Evolutionary conservation across 331 rosid genomes (phyloP), one percentile per base, ranked within the genome.

Genomic region (Quercus lobata): DNA sequence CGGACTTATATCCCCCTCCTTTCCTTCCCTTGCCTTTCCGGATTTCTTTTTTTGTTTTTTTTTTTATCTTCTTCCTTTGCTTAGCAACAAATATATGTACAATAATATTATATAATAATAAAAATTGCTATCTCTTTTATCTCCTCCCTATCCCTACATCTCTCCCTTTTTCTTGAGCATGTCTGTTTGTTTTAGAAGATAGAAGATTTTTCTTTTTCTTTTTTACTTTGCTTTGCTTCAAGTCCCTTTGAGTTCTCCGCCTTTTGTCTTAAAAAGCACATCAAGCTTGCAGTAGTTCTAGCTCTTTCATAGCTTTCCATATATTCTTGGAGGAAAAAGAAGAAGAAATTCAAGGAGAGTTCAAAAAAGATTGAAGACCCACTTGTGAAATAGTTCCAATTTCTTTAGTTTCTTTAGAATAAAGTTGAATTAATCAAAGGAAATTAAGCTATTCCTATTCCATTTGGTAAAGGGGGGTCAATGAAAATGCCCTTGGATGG

Each of bases 401-500:
- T 44, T 80, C 71, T 69, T 54, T 61, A 53, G 14, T 79, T 79
- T 79, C 85, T 75, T 74, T 69, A 65, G 27, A 35, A 41, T 74
- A 82, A 85, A 83, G 73, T 76, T 80, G 81, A 74, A 44, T 58
- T 65, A 6, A 77, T 71, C 22, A 12, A 27, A 71, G 55, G 24
- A 46, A 49, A 49, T 41, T 41, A 41, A 41, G 49, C 49, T 9
- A 41, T 41, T 41, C 49, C 49, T 41, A 41, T 24, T 53, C 49
- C 61, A 57, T 52, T 55, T 19, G 8, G 53, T 57, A 54, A 16
- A 58, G 24, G 24, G 1, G 15, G 15, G 71, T 10, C 5, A 77
- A 49, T 57, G 72, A 93, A 93, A 79, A 94, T 94, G 98, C 94
- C 98, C 91, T 94, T 90, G 86, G 92, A 92, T 72, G 98, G 94